A percentile compares a stretch with the other conserved stretches of the same genome.
Conservation (phyloP, 1,139 yeast genomes). For the Pichia kudriavzevii region DNA sequence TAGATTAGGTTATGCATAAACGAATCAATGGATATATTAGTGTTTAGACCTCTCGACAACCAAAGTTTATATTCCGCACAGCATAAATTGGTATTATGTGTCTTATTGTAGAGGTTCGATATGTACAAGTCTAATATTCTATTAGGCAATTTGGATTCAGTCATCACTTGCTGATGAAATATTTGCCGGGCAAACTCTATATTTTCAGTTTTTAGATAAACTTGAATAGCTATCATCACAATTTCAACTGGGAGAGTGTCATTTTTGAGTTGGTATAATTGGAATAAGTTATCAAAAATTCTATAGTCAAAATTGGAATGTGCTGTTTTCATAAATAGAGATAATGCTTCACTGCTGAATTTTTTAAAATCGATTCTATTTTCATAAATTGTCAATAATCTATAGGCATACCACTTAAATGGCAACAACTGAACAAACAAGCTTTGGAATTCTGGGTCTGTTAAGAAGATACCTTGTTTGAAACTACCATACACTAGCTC, state of each 20-base stretch:
- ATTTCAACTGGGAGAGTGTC: conserved; percentile 14
- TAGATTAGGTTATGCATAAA: conserved; percentile 17
- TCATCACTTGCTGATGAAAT: conserved; percentile 23
- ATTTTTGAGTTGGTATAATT: conserved; percentile 13
- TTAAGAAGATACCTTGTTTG: conserved; percentile 4
- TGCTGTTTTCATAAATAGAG: conserved; percentile 16
- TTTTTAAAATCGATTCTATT: conserved; percentile 2
- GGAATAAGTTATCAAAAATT: conserved; percentile 20
- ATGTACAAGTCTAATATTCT: conserved; percentile 18
- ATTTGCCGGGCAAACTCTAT: conserved; percentile 22
- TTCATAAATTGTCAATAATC: conserved; percentile 10
- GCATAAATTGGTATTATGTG: conserved; percentile 19
- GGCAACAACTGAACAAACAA: conserved; percentile 12
- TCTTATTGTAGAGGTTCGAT: conserved; percentile 15
- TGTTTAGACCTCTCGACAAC: conserved; percentile 17
- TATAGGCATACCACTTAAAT: conserved; percentile 14
- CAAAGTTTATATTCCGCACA: conserved; percentile 23
- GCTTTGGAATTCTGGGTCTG: conserved; percentile 12
- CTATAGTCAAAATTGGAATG: conserved; percentile 18
- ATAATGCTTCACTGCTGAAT: conserved; percentile 9
- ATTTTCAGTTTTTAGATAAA: conserved; percentile 22
- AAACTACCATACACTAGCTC: conserved; percentile 4
- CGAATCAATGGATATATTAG: conserved; percentile 20
- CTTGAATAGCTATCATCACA: conserved; percentile 19
- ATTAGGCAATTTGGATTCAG: conserved; percentile 14